Evolutionary conservation across 495 filamentous ascomycete species (phyloP).

Genomic region (Pyrenopolyporus hunteri): DNA sequence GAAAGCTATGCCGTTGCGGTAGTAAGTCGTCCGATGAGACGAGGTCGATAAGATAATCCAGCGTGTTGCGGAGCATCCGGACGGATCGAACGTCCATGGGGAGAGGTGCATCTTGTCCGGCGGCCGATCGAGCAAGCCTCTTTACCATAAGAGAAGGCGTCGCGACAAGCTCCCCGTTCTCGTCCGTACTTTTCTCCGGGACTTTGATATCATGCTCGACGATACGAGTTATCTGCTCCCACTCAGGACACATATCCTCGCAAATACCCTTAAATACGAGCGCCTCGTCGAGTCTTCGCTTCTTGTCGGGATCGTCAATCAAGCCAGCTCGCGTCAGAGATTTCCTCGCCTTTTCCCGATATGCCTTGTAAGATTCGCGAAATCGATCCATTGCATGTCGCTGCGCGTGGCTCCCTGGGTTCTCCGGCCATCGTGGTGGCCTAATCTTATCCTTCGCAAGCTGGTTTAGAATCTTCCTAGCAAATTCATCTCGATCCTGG

Average conservation of each 20-base stretch:
- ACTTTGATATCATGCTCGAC: slow-evolving; percentile 63
- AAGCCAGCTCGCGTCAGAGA: slow-evolving; percentile 74
- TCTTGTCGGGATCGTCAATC: slow-evolving; percentile 89
- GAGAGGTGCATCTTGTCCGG: slow-evolving; percentile 87
- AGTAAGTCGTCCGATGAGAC: slow-evolving; percentile 68
- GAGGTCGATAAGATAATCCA: slow-evolving; percentile 83
- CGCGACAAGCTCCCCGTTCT: slow-evolving; percentile 47
- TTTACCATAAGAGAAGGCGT: slow-evolving; percentile 67
- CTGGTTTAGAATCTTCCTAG: slow-evolving; percentile 49
- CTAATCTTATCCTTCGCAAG: slow-evolving; percentile 50
- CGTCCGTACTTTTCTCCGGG: slow-evolving; percentile 55
- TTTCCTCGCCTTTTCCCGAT: slow-evolving; percentile 70
- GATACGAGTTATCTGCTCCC: slow-evolving; percentile 81
- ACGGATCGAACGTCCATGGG: slow-evolving; percentile 92
- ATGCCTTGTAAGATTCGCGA: slow-evolving; percentile 61
- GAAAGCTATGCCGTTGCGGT: slow-evolving; percentile 76
- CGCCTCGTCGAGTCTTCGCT: slow-evolving; percentile 77
- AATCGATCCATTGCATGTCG: slow-evolving; percentile 51
- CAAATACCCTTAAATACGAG: slow-evolving; percentile 89
- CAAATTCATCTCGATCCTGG: slow-evolving; percentile 40
- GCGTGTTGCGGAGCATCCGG: slow-evolving; percentile 70
- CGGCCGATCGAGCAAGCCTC: slow-evolving; percentile 85
- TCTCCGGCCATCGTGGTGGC: slow-evolving; percentile 53
- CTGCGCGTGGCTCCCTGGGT: slow-evolving; percentile 50
- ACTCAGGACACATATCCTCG: slow-evolving; percentile 92